Evolutionary conservation across 139 green algal species (phyloP).

Genomic region (Trebouxia sp.): DNA sequence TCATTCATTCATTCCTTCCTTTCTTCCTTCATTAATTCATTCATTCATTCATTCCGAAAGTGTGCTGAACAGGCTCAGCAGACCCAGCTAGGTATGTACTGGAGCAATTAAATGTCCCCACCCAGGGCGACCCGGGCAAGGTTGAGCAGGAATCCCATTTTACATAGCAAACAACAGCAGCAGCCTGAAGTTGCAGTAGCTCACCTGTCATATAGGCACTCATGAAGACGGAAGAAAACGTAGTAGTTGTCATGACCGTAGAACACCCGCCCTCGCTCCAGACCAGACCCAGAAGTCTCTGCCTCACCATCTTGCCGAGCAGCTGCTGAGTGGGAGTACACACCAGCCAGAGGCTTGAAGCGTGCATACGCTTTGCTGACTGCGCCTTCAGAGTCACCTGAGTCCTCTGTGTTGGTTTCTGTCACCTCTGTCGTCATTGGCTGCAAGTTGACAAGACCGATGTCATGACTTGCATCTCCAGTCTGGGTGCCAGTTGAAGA

Average conservation of each 20-base stretch:
- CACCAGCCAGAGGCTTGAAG: constrained; percentile 48
- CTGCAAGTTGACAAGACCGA: background rate
- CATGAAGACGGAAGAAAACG: constrained; percentile 86
- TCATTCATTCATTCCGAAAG: too few relatives aligned
- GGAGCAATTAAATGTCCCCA: too few relatives aligned
- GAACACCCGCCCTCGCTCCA: constrained; percentile 50
- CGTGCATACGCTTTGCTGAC: constrained; percentile 10
- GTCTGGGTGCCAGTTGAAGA: too few relatives aligned
- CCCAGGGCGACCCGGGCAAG: too few relatives aligned
- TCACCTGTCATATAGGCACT: constrained; percentile 82
- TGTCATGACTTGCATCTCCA: too few relatives aligned
- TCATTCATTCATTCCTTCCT: too few relatives aligned
- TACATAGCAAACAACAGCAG: too few relatives aligned
- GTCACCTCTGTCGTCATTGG: background rate
- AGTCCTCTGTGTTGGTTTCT: constrained; percentile 16
- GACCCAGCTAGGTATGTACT: too few relatives aligned
- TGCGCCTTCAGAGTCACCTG: background rate
- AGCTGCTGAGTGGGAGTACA: background rate
- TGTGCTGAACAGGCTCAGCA: too few relatives aligned
- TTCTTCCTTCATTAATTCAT: too few relatives aligned
- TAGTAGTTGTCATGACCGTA: constrained; percentile 95
- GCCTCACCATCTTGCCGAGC: constrained; percentile 1
- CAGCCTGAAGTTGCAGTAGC: background rate
- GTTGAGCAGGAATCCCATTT: background rate
- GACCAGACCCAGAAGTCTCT: background rate